A percentile compares a stretch with the other conserved stretches of the same genome.
Evolutionary conservation across 345 rosid species (phyloP).

Genomic region (Syzygium jambos): DNA sequence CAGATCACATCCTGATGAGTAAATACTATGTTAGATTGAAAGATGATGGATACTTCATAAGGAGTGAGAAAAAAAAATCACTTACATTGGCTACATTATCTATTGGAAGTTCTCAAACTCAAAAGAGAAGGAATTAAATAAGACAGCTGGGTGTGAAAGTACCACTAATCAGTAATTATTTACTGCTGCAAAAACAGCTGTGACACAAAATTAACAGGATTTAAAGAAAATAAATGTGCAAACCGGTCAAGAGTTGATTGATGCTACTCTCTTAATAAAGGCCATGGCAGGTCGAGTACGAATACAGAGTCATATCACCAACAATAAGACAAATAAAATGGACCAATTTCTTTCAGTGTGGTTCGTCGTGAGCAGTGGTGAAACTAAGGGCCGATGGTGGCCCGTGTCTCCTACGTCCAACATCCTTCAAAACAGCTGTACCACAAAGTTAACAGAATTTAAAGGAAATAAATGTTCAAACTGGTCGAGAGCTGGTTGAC

Average conservation of each 20-base stretch:
- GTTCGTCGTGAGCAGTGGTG: neutral
- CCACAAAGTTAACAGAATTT: neutral
- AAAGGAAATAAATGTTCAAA: neutral
- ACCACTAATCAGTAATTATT: neutral
- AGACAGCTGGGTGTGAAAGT: neutral
- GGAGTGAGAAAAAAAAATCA: neutral
- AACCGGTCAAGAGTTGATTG: neutral
- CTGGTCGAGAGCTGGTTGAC: neutral
- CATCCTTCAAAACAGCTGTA: neutral
- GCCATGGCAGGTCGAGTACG: neutral
- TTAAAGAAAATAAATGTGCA: neutral
- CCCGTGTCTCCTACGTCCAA: neutral
- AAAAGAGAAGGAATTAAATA: neutral
- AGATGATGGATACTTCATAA: neutral
- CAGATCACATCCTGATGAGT: neutral
- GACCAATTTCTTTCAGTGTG: neutral
- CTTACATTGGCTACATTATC: neutral
- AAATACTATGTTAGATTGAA: neutral
- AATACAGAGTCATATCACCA: neutral
- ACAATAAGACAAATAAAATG: neutral
- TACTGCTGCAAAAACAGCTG: neutral
- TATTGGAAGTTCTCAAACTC: neutral
- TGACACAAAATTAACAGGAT: neutral
- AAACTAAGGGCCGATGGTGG: neutral
- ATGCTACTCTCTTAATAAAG: neutral